Evolutionary conservation across 2,329 filamentous ascomycete genomes (phyloP), one percentile per base, ranked within the genome.

Genomic region (Dryadomyces quercivorus): DNA sequence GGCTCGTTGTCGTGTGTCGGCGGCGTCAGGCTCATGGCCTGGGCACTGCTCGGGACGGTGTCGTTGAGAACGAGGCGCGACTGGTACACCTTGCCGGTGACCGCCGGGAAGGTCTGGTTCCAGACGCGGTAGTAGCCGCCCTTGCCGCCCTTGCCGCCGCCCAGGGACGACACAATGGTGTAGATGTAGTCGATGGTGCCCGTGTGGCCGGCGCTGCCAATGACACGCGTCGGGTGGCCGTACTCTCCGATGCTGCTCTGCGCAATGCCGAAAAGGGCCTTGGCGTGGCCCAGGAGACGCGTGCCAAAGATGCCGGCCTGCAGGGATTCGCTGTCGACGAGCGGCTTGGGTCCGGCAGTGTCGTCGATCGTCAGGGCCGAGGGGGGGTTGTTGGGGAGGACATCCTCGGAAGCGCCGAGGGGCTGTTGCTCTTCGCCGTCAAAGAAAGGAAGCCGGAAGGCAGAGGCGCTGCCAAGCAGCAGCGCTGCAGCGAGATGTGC

Each of bases 181-280:
- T 75, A 74, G 60, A 87, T 76, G 65, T 85, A 87, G 51, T 79
- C 70, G 46, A 87, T 69, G 0, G 84, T 86, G 43, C 73, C 79
- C n/a, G 71, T 62, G 61, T 87, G 84, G 26, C 83, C 84, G 78
- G 58, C 54, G 58, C 81, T 85, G 34, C 84, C 84, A 59, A 88
- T 86, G 21, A 87, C 84, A 53, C 84, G 76, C 1, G 84, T 88
- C 1, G 84, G 84, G 61, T 84, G 84, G 57, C 78, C 77, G 63
- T 81, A 85, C 58, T 86, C 80, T 1, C 75, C 70, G 57, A 77
- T 69, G 12, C 76, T 75, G 52, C 75, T 70, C 65, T 82, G 72
- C 0, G 84, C 83, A 54, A 86, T 77, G 52, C 76, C 69, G 61
- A 77, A 86, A 9, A 88, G 75, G 44, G 78, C 66, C 61, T 82